Evolutionary conservation across 345 rosid genomes (phyloP), one percentile per base, ranked within the genome.

Genomic region (Eucalyptus pumila): DNA sequence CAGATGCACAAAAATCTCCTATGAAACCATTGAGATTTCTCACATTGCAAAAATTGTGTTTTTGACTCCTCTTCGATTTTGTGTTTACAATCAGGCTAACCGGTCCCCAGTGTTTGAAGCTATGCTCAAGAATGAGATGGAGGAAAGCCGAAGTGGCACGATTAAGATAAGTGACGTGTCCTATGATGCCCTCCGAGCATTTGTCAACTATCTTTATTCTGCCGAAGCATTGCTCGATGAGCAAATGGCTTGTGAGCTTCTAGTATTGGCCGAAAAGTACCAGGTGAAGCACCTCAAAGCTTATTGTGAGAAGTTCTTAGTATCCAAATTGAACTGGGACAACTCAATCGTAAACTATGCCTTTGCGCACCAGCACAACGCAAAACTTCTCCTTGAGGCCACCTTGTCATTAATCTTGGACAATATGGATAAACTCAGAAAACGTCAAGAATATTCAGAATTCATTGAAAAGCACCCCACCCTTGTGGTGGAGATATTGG

Each of bases 41-140:
- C 42, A 32, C 42, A 16, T 4, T 69, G 11, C 80, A 32, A 32
- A 19, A 32, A 16, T 69, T 69, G 23, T 3, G 11, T 32, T 69
- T 4, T 4, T 32, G 23, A 32, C 12, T 69, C 4, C 12, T 67
- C 42, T 69, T 69, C 3, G 6, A 69, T 32, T 50, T 69, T 86
- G 37, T 27, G 19, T 49, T 56, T 87, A 49, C 86, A 87, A 89
- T 69, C 92, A 96, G 97, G 97, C 91, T 37, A 93, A 93, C 85
- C 96, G 96, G 48, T 97, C 98, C 3, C 98, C 97, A 1, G 97
- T 97, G 50, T 96, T 96, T 86, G 94, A 93, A 92, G 99, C 97
- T 27, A 96, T 97, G 98, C 94, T 95, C 27, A 95, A 96, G 92
- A 96, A 95, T 80, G 98, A 96, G 91, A 97, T 96, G 99, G 94